A percentile compares a stretch with the other conserved stretches of the same genome.
Conservation (phyloP, 257 asterid genomes). For the Solanum peruvianum region DNA sequence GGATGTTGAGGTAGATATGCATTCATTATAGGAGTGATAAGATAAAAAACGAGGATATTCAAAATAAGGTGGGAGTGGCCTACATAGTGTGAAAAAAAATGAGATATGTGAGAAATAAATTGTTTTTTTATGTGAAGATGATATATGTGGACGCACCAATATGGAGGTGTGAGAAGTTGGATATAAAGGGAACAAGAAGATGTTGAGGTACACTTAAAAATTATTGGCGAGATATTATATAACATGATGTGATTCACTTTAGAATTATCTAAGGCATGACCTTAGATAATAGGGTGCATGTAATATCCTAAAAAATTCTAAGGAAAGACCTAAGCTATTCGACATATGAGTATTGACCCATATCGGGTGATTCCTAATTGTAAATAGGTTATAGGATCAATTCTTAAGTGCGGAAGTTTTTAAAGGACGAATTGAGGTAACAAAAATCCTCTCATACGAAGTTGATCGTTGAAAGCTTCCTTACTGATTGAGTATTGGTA, state of each 20-base stretch:
- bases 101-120: too few relatives aligned
- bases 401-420: not conserved
- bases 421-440: not conserved
- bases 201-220: not conserved
- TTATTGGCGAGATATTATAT: not conserved
- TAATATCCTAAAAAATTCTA: not conserved
- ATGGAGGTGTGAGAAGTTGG: not conserved
- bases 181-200: not conserved
- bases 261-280: not conserved
- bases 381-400: too few relatives aligned
- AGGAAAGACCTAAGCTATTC: too few relatives aligned
- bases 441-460: not conserved
- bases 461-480: not conserved
- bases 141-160: too few relatives aligned
- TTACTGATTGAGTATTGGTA: not conserved
- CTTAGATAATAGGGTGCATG: not conserved
- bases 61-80: too few relatives aligned
- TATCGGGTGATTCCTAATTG: not conserved
- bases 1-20: too few relatives aligned
- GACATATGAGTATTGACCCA: not conserved
- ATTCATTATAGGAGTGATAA: too few relatives aligned
- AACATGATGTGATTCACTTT: not conserved
- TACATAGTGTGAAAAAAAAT: too few relatives aligned
- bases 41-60: too few relatives aligned
- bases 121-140: too few relatives aligned